Percentiles rank a stretch among this genome's conserved stretches.
phyloP scores from a whole-genome alignment of 2,329 filamentous ascomycete genomes.

The Ophiostoma pallidulum region DNA sequence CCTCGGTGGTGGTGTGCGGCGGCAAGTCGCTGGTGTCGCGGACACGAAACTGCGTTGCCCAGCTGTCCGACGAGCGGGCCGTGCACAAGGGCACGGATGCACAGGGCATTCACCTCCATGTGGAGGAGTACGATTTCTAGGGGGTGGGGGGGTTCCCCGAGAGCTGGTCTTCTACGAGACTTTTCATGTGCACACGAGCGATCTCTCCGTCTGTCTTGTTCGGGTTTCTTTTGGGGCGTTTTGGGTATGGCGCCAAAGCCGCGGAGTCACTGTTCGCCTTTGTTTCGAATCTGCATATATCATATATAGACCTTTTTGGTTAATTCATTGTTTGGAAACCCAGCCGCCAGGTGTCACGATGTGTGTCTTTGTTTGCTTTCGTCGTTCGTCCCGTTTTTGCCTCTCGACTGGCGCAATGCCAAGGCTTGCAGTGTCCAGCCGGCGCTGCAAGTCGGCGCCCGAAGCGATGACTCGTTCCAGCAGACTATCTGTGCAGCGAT shows the following conservation, averaged over 20 bases:
- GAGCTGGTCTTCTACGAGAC: no score
- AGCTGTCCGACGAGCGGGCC: slow-evolving; percentile 49
- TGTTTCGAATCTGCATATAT: background rate
- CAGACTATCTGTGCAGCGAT: no score
- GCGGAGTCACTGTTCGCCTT: background rate
- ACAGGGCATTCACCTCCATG: slow-evolving; percentile 51
- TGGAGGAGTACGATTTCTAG: slow-evolving; percentile 44
- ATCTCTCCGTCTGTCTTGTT: no score
- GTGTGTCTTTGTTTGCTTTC: background rate
- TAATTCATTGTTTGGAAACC: no score
- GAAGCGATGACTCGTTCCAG: no score
- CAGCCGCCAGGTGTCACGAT: background rate
- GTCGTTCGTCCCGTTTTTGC: no score
- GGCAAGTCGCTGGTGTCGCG: slow-evolving; percentile 44
- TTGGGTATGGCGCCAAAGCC: no score
- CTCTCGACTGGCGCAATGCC: no score
- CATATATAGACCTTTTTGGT: background rate
- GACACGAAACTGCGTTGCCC: slow-evolving; percentile 46
- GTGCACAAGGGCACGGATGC: slow-evolving; percentile 57
- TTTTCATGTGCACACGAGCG: no score
- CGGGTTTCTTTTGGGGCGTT: no score
- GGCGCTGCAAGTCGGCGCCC: no score
- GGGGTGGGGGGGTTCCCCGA: background rate
- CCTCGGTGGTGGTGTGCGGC: slow-evolving; percentile 51
- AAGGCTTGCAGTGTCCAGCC: no score